phyloP scores from a whole-genome alignment of 257 asterid genomes.

The Agastache rugosa region DNA sequence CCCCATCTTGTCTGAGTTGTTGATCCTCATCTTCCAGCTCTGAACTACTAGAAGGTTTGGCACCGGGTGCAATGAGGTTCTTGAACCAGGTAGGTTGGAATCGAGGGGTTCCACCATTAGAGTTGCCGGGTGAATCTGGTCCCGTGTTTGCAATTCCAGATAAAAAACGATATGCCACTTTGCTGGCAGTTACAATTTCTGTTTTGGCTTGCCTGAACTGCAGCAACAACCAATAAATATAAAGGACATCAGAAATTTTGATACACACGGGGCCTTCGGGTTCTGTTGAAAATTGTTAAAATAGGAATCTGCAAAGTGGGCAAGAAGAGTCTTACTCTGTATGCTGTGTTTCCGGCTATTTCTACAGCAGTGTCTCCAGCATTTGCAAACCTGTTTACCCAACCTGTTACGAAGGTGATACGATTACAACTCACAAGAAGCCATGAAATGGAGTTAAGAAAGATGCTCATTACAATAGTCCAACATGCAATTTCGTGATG shows the following conservation, averaged over 20 bases:
- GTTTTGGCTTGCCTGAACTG: constrained; percentile 90
- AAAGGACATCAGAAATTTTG: background rate
- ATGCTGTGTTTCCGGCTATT: constrained; percentile 92
- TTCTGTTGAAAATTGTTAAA: constrained; percentile 2
- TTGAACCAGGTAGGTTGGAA: constrained; percentile 76
- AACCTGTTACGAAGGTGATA: constrained; percentile 57
- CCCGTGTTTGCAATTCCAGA: constrained; percentile 62
- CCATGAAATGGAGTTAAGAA: background rate
- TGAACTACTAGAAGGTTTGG: constrained; percentile 69
- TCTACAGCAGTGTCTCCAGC: constrained; percentile 96
- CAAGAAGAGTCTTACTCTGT: constrained; percentile 56
- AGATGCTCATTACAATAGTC: background rate
- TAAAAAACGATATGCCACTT: constrained; percentile 78
- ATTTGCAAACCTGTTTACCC: constrained; percentile 96
- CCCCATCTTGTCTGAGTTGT: constrained; percentile 46
- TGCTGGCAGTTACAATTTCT: constrained; percentile 81
- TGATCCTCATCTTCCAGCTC: constrained; percentile 50
- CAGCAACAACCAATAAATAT: constrained; percentile 38
- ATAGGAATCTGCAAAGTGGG: background rate
- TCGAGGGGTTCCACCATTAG: constrained; percentile 59
- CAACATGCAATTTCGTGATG: constrained; percentile 1
- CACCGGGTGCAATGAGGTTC: constrained; percentile 57
- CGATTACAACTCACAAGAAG: constrained; percentile 25
- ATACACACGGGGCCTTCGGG: background rate
- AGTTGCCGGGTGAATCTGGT: constrained; percentile 55